phyloP scores from a whole-genome alignment of 1,139 yeast genomes.

The Petasospora fabianii region DNA sequence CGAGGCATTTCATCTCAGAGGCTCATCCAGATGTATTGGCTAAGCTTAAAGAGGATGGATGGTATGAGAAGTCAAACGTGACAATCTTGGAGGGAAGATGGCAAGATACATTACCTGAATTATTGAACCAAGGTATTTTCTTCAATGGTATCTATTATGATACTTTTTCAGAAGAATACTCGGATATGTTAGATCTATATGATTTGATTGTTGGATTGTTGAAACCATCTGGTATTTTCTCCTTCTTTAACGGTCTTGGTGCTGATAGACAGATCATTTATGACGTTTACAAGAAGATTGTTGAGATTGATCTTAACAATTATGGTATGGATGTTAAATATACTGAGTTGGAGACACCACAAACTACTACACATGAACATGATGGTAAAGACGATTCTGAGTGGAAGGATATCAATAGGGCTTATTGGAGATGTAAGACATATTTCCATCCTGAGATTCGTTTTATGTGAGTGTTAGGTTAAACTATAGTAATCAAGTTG shows the following conservation, averaged over 20 bases:
- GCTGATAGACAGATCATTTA: conserved; percentile 88
- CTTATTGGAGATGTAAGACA: conserved; percentile 71
- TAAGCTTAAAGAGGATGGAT: conserved; percentile 70
- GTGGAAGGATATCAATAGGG: conserved; percentile 69
- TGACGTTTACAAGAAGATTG: conserved; percentile 83
- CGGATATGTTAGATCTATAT: conserved; percentile 82
- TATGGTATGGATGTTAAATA: conserved; percentile 55
- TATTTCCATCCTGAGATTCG: conserved; percentile 63
- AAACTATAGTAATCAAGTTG: background rate
- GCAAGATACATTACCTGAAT: conserved; percentile 74
- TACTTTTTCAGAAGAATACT: conserved; percentile 84
- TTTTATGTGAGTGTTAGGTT: conserved; percentile 27
- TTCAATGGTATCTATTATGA: conserved; percentile 93
- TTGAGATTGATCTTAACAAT: conserved; percentile 71
- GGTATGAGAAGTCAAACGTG: conserved; percentile 76
- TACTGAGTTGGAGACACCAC: conserved; percentile 21
- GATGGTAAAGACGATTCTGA: conserved; percentile 39
- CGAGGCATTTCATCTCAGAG: conserved; percentile 81
- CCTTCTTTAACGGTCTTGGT: conserved; percentile 94
- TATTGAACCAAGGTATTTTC: conserved; percentile 64
- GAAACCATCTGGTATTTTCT: conserved; percentile 76
- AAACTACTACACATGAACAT: conserved; percentile 15
- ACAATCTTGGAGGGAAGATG: conserved; percentile 80
- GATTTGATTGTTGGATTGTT: conserved; percentile 79
- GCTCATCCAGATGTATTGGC: conserved; percentile 90